A percentile compares a stretch with the other conserved stretches of the same genome.
Evolutionary conservation across 805 yeast genomes (phyloP).

Genomic region (Zygotorulaspora florentina): DNA sequence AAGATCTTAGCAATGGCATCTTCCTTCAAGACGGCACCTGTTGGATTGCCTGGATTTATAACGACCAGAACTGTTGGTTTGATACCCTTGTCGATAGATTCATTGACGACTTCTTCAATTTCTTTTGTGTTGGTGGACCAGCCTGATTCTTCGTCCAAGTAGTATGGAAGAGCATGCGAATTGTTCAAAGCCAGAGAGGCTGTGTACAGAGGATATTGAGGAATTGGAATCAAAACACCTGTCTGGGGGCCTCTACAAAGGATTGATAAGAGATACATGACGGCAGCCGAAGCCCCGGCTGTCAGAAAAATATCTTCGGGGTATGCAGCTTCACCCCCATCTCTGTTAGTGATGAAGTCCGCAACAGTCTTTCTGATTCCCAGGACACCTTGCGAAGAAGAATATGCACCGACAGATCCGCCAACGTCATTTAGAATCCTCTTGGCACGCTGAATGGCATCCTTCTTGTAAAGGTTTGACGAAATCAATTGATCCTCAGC

Average conservation of each 20-base stretch:
- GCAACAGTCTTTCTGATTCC: conserved; percentile 76
- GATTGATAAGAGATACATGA: conserved; percentile 68
- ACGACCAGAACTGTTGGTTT: conserved; percentile 78
- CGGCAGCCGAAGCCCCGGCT: conserved; percentile 94
- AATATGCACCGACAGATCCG: conserved; percentile 92
- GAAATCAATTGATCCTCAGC: conserved; percentile 17
- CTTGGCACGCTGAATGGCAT: conserved; percentile 71
- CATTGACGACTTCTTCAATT: conserved; percentile 50
- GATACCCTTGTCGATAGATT: conserved; percentile 49
- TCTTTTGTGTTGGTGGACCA: conserved; percentile 81
- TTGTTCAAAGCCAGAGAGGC: conserved; percentile 87
- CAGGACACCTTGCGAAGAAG: conserved; percentile 84
- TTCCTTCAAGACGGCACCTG: conserved; percentile 75
- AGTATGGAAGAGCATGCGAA: conserved; percentile 82
- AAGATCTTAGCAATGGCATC: conserved; percentile 68
- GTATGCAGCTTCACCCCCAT: conserved; percentile 63
- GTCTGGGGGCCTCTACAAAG: conserved; percentile 63
- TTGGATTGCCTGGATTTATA: conserved; percentile 98
- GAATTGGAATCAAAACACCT: conserved; percentile 90
- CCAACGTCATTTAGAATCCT: conserved; percentile 51
- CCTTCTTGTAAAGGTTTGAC: conserved; percentile 46
- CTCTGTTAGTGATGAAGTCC: conserved; percentile 71
- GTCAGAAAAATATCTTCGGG: conserved; percentile 79
- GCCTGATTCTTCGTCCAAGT: conserved; percentile 67
- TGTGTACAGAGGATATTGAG: conserved; percentile 95